Conservation (phyloP, 305 asterid genomes). For the Solanum hybrid region DNA sequence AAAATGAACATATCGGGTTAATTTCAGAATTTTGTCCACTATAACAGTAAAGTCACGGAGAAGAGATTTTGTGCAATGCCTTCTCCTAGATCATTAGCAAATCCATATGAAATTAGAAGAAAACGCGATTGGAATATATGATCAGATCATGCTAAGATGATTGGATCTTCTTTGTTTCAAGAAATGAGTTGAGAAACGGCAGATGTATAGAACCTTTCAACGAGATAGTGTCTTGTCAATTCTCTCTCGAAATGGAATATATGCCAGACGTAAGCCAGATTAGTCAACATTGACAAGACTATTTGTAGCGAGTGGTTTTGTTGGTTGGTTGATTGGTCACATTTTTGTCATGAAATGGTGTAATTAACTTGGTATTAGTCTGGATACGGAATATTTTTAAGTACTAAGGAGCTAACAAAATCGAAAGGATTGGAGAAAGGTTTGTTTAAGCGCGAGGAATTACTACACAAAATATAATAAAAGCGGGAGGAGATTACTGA, state of each 20-base stretch:
- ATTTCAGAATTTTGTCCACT: background rate
- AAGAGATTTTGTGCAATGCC: background rate
- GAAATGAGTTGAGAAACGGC: background rate
- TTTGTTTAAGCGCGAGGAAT: background rate
- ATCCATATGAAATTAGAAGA: background rate
- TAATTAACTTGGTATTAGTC: background rate
- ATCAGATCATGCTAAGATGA: background rate
- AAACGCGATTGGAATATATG: background rate
- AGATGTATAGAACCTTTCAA: background rate
- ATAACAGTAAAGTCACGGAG: background rate
- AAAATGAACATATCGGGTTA: background rate
- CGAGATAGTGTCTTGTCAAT: background rate
- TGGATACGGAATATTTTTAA: background rate
- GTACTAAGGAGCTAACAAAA: background rate
- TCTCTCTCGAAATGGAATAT: background rate
- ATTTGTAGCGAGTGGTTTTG: background rate
- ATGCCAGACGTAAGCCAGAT: background rate
- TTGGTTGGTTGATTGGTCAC: background rate
- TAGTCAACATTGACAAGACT: background rate
- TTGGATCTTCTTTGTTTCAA: background rate
- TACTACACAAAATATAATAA: background rate
- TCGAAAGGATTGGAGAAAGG: background rate
- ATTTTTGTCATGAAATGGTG: background rate
- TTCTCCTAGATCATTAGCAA: background rate
- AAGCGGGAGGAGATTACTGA: background rate